A percentile compares a stretch with the other conserved stretches of the same genome.
These are phyloP conservation scores for Flaveria robusta DNA, from an alignment of 129 eudicot genomes.

Conservation along the genomic window DNA sequence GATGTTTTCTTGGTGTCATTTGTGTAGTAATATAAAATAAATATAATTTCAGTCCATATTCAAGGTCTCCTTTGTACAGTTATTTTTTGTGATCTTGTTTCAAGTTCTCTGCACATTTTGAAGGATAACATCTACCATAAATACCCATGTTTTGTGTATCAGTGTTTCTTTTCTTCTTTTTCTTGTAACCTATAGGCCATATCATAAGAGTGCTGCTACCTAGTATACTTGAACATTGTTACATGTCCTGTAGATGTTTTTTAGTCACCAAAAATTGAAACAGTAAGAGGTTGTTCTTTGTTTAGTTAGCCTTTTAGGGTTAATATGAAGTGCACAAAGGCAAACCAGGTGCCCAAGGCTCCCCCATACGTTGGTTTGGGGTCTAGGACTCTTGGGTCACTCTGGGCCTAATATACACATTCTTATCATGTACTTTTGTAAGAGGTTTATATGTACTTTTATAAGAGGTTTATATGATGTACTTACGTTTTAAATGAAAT, in stretches of 20 bases:
- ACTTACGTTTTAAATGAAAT: background rate
- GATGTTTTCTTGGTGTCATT: slow-evolving; percentile 32
- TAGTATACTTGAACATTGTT: background rate
- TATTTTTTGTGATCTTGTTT: background rate
- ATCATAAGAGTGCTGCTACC: background rate
- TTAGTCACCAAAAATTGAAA: background rate
- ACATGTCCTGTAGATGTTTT: background rate
- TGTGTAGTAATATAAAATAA: slow-evolving; percentile 34
- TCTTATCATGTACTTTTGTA: too few relatives aligned
- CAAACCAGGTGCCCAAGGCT: too few relatives aligned
- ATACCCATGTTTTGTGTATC: background rate
- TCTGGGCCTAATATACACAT: too few relatives aligned
- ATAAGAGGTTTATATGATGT: too few relatives aligned
- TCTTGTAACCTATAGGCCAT: background rate
- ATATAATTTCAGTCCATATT: slow-evolving; percentile 18
- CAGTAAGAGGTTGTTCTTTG: background rate
- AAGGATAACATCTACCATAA: background rate
- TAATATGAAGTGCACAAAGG: background rate
- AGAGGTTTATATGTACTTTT: too few relatives aligned
- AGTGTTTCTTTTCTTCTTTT: background rate
- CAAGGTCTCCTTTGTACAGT: slow-evolving; percentile 27
- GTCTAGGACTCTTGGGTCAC: too few relatives aligned
- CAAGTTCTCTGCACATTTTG: slow-evolving; percentile 9
- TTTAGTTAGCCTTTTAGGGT: background rate
- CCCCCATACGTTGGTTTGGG: too few relatives aligned